Conservation (phyloP, 202 grass and related monocot genomes). For the Zizania palustris region DNA sequence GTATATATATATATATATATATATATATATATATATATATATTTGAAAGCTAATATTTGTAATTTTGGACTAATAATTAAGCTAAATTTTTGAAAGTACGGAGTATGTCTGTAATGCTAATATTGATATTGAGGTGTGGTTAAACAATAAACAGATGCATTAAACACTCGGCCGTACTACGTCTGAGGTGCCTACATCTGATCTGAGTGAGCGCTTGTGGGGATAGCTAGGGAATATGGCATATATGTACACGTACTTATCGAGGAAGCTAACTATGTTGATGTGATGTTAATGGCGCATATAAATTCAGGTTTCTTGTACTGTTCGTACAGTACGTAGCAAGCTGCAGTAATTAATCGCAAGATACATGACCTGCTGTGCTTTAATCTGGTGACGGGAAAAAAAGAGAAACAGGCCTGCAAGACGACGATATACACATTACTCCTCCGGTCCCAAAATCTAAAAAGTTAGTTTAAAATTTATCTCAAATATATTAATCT, state of each 20-base stretch:
- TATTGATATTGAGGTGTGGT: slow-evolving; percentile 40
- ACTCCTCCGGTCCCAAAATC: too few relatives aligned
- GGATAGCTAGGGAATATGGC: not conserved
- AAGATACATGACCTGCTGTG: not conserved
- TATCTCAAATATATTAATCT: too few relatives aligned
- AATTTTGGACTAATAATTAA: too few relatives aligned
- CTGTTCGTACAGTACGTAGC: not conserved
- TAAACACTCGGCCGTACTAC: slow-evolving; percentile 18
- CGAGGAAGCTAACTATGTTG: not conserved
- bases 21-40: not conserved
- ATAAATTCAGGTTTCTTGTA: not conserved
- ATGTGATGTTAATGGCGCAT: not conserved
- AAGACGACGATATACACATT: too few relatives aligned
- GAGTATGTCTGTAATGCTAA: slow-evolving; percentile 26
- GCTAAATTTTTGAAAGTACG: too few relatives aligned
- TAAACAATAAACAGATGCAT: slow-evolving; percentile 42
- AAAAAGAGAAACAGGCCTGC: not conserved
- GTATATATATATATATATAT: too few relatives aligned
- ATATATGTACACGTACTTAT: not conserved
- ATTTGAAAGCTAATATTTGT: too few relatives aligned
- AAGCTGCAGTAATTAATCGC: not conserved
- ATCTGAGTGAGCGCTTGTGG: slow-evolving; percentile 22
- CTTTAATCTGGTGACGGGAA: not conserved
- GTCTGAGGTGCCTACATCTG: not conserved
- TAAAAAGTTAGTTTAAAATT: too few relatives aligned